Evolutionary conservation across 2,329 filamentous ascomycete genomes (phyloP).

Genomic region (Xylaria multiplex): DNA sequence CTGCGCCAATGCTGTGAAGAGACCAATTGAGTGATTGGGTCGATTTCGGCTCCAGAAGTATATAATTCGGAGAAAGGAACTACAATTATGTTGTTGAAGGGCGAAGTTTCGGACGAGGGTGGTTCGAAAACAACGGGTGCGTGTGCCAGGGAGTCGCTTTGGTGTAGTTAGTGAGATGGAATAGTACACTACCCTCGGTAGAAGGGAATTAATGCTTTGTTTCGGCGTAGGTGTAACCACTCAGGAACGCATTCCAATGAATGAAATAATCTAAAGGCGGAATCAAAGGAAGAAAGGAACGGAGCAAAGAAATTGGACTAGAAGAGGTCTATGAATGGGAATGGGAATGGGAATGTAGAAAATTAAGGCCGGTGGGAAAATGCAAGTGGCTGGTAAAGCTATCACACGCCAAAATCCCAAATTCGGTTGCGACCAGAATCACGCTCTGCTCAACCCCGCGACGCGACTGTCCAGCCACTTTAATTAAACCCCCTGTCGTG

Average conservation of each 20-base stretch:
- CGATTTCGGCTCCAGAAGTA: slow-evolving; percentile 4
- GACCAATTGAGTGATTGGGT: neutral
- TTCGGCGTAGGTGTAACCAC: slow-evolving; percentile 2
- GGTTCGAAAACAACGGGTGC: neutral
- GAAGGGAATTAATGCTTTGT: slow-evolving; percentile 19
- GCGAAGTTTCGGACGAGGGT: neutral
- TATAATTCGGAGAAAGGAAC: slow-evolving; percentile 9
- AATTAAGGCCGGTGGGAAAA: slow-evolving; percentile 36
- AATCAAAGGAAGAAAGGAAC: slow-evolving; percentile 18
- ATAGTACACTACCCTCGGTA: slow-evolving; percentile 18
- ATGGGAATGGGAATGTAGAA: slow-evolving; percentile 38
- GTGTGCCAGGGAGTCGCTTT: slow-evolving; percentile 2
- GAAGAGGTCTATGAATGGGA: slow-evolving; percentile 34
- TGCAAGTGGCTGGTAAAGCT: slow-evolving; percentile 46
- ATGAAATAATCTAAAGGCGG: slow-evolving; percentile 37
- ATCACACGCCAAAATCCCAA: neutral
- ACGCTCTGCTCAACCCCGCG: slow-evolving; percentile 27
- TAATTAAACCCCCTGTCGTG: slow-evolving; percentile 47
- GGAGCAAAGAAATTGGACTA: slow-evolving; percentile 3
- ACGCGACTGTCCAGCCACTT: slow-evolving; percentile 45
- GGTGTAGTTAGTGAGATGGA: slow-evolving; percentile 9
- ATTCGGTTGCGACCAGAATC: slow-evolving; percentile 8
- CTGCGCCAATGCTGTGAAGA: neutral
- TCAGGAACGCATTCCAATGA: slow-evolving; percentile 36
- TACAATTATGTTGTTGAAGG: neutral